These are phyloP conservation scores for Lachancea sp. DNA, from an alignment of 805 yeast genomes.

Conservation along the genomic window DNA sequence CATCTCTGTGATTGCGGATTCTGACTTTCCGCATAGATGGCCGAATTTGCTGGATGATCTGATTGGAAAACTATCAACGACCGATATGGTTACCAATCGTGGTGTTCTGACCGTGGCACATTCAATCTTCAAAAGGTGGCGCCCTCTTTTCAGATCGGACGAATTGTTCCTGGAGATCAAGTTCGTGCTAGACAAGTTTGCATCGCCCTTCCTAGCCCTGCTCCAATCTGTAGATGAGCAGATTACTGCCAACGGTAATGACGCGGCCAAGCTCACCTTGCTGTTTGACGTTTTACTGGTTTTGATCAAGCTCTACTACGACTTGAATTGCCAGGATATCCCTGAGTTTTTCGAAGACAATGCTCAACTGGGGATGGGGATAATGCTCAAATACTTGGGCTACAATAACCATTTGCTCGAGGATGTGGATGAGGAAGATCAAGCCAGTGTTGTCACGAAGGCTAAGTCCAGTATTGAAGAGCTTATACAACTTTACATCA, in stretches of 20 bases:
- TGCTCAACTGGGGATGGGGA: conserved; percentile 65
- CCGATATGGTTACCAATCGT: conserved; percentile 68
- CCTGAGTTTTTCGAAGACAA: conserved; percentile 98
- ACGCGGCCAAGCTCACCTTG: conserved; percentile 47
- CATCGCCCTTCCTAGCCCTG: conserved; percentile 68
- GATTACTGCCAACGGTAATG: conserved; percentile 42
- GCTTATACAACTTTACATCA: conserved; percentile 74
- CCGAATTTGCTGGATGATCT: conserved; percentile 66
- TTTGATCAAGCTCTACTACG: conserved; percentile 78
- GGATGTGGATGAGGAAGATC: conserved; percentile 52
- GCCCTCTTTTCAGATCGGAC: conserved; percentile 88
- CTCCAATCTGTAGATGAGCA: conserved; percentile 60
- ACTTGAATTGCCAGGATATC: conserved; percentile 93
- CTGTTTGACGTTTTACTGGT: conserved; percentile 66
- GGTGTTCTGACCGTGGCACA: conserved; percentile 91
- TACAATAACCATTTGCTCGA: conserved; percentile 51
- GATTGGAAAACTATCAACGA: conserved; percentile 53
- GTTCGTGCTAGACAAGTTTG: conserved; percentile 77
- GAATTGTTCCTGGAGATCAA: conserved; percentile 82
- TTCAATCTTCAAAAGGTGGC: conserved; percentile 93
- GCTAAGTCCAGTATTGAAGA: conserved; percentile 82
- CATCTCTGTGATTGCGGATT: conserved; percentile 85
- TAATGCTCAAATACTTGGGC: conserved; percentile 73
- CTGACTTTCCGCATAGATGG: conserved; percentile 94
- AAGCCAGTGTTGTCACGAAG: conserved; percentile 60